phyloP scores from a whole-genome alignment of 805 yeast species.

The Pichia cabralensis region DNA sequence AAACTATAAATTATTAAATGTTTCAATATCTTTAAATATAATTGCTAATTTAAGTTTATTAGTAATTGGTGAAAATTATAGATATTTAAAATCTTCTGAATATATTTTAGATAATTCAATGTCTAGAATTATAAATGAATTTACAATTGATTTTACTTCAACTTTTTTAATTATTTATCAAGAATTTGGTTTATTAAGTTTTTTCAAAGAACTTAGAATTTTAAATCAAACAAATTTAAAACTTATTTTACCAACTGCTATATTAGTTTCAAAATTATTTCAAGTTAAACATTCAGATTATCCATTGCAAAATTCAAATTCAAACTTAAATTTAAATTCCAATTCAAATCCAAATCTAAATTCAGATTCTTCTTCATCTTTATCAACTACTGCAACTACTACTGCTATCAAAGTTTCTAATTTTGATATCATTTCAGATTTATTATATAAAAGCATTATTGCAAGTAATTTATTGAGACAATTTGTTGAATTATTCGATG shows the following conservation, averaged over 20 bases:
- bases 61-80: conserved; percentile 15
- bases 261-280: conserved; percentile 16
- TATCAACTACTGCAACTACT: background rate
- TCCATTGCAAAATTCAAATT: background rate
- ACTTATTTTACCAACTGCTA: conserved; percentile 20
- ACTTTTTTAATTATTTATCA: conserved; percentile 18
- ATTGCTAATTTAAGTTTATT: conserved; percentile 16
- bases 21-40: conserved; percentile 16
- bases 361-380: background rate
- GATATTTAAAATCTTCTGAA: conserved; percentile 4
- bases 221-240: conserved; percentile 9
- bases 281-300: conserved; percentile 3
- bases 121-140: conserved; percentile 9
- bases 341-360: background rate
- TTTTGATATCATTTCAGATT: conserved; percentile 8
- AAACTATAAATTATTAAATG: conserved; percentile 19
- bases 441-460: conserved; percentile 18
- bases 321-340: background rate
- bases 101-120: conserved; percentile 7
- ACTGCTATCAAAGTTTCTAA: background rate
- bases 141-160: conserved; percentile 10
- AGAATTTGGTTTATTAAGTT: conserved; percentile 31
- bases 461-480: conserved; percentile 23
- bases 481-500: conserved; percentile 26
- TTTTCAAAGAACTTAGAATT: conserved; percentile 23